phyloP scores from a whole-genome alignment of 768 basidiomycete genomes.

The Podaxis sp. region DNA sequence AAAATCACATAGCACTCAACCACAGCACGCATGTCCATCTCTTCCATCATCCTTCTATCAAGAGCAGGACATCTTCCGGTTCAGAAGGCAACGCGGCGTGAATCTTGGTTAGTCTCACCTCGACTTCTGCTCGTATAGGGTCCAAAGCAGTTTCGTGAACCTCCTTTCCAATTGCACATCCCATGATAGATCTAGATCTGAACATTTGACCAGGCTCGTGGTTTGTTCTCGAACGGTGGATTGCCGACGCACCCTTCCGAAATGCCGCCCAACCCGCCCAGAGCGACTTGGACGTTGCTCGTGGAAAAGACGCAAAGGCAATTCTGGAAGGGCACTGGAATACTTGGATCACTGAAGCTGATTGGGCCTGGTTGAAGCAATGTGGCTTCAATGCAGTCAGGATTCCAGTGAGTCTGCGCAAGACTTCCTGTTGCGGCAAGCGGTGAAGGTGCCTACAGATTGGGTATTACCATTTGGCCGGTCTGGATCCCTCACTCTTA shows the following conservation, averaged over 20 bases:
- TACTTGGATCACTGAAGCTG: conserved; percentile 61
- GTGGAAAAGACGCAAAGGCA: conserved; percentile 45
- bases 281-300: conserved; percentile 72
- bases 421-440: conserved; percentile 20
- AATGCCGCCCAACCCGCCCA: conserved; percentile 53
- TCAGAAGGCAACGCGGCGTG: conserved; percentile 77
- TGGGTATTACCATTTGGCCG: conserved; percentile 71
- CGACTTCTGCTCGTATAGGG: not conserved
- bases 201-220: conserved; percentile 52
- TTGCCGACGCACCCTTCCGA: conserved; percentile 57
- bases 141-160: not conserved
- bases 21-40: not conserved
- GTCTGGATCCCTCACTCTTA: conserved; percentile 56
- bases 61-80: conserved; percentile 38
- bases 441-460: conserved; percentile 40
- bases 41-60: conserved; percentile 3
- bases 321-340: conserved; percentile 74
- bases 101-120: conserved; percentile 62
- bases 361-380: conserved; percentile 61
- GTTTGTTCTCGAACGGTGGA: conserved; percentile 83
- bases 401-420: conserved; percentile 49
- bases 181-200: not conserved
- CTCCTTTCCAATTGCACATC: not conserved
- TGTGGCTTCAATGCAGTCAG: conserved; percentile 64
- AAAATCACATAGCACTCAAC: not conserved